Evolutionary conservation across 805 yeast genomes (phyloP).

Genomic region (Candida broadrunensis): DNA sequence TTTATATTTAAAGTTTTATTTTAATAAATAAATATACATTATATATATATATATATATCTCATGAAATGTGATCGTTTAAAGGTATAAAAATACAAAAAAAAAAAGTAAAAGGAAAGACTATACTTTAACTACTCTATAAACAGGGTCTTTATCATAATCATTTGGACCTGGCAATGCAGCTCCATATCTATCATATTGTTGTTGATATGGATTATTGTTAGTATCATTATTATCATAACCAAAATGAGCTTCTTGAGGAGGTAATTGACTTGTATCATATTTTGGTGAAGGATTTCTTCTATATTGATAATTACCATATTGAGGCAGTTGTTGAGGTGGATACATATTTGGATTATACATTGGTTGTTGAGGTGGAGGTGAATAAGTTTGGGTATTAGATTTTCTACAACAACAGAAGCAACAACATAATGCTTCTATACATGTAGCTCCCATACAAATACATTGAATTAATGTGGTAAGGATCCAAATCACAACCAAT

Average conservation of each 20-base stretch:
- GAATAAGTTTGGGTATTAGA: conserved; percentile 7
- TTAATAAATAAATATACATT: no score
- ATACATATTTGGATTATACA: conserved; percentile 33
- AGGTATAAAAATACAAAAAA: no score
- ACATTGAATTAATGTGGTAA: conserved; percentile 55
- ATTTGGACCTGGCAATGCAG: not conserved
- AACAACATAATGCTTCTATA: conserved; percentile 46
- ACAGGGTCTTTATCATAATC: not conserved
- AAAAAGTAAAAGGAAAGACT: not conserved
- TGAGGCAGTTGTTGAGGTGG: conserved; percentile 16
- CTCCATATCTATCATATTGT: not conserved
- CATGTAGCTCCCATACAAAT: conserved; percentile 50
- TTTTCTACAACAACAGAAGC: conserved; percentile 34
- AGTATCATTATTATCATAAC: not conserved
- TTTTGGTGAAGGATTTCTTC: not conserved
- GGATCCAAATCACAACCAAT: conserved; percentile 53
- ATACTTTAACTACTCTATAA: not conserved
- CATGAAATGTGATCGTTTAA: no score
- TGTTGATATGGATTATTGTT: not conserved
- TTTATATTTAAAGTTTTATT: no score
- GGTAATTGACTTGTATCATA: not conserved
- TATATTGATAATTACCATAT: conserved; percentile 6
- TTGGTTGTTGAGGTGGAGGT: conserved; percentile 10
- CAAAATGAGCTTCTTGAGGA: conserved; percentile 8
- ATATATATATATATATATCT: no score